Evolutionary conservation across 2,329 filamentous ascomycete species (phyloP).

Genomic region (Coleophoma crateriformis): DNA sequence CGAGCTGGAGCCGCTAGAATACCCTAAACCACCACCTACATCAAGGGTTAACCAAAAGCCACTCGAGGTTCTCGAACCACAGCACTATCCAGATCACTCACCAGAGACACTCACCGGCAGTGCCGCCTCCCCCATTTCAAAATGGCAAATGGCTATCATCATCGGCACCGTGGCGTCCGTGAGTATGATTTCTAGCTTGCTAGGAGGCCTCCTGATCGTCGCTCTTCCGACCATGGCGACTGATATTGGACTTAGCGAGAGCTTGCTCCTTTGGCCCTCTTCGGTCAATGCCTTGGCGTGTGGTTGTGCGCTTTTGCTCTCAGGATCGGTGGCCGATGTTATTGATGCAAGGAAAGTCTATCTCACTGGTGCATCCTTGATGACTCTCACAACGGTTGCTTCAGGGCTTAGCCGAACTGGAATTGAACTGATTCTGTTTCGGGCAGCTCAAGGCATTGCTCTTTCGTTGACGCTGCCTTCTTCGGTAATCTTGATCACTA

Average conservation of each 20-base stretch:
- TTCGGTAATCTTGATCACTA: conserved; percentile 42
- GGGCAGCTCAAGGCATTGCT: conserved; percentile 38
- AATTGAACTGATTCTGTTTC: conserved; percentile 39
- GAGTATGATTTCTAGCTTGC: conserved; percentile 21
- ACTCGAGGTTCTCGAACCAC: neutral
- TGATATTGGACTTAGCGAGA: conserved; percentile 24
- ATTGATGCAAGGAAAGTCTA: conserved; percentile 40
- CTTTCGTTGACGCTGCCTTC: conserved; percentile 42
- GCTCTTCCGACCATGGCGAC: conserved; percentile 34
- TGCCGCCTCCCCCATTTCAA: conserved; percentile 4
- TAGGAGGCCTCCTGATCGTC: conserved; percentile 31
- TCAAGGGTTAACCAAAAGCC: neutral
- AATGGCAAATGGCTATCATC: conserved; percentile 9
- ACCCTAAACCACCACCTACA: neutral
- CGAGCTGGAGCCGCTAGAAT: neutral
- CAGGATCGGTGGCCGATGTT: conserved; percentile 43
- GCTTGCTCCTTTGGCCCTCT: conserved; percentile 22
- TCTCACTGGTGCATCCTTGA: conserved; percentile 36
- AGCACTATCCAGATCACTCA: neutral
- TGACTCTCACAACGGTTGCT: conserved; percentile 36
- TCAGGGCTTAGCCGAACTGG: conserved; percentile 33
- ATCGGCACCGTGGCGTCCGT: conserved; percentile 15
- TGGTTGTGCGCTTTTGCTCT: conserved; percentile 40
- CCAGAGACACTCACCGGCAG: neutral
- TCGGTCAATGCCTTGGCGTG: conserved; percentile 31